Evolutionary conservation across 2,329 filamentous ascomycete species (phyloP).

Genomic region (Penicillium sp.): DNA sequence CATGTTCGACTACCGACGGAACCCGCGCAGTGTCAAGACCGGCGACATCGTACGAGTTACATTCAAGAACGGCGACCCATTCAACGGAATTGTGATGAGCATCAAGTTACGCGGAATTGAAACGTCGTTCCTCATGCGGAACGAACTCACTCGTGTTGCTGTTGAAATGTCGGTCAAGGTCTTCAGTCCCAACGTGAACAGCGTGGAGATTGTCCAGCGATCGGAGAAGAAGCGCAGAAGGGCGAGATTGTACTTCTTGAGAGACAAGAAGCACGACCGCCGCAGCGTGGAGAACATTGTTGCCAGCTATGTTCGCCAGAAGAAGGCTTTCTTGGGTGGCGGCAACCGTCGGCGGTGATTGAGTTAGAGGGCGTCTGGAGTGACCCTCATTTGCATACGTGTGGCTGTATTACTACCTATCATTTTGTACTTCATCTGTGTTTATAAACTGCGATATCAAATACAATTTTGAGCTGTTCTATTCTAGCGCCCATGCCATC

Average conservation of each 20-base stretch:
- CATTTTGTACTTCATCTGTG: conserved; percentile 8
- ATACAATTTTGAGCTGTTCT: conserved; percentile 4
- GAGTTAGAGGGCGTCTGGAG: conserved; percentile 8
- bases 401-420: conserved; percentile 10
- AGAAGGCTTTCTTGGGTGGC: conserved; percentile 38
- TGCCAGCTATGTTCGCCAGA: conserved; percentile 52
- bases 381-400: conserved; percentile 6
- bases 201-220: conserved; percentile 88
- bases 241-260: conserved; percentile 83
- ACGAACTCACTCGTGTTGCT: conserved; percentile 73
- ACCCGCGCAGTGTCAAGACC: conserved; percentile 67
- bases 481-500: background rate
- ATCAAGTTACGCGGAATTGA: conserved; percentile 83
- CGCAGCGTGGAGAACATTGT: conserved; percentile 77
- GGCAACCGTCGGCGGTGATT: conserved; percentile 16
- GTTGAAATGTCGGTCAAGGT: conserved; percentile 98
- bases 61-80: conserved; percentile 75
- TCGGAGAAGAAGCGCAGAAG: conserved; percentile 74
- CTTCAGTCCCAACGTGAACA: conserved; percentile 78
- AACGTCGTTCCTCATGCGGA: conserved; percentile 75
- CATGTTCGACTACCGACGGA: conserved; percentile 65
- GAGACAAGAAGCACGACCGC: conserved; percentile 76
- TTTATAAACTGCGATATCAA: conserved; percentile 9
- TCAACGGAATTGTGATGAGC: conserved; percentile 77
- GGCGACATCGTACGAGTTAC: conserved; percentile 90